Evolutionary conservation across 31 red algal species (phyloP), one percentile per base, ranked within the genome.

Genomic region (Odonthalia washingtoniensis): DNA sequence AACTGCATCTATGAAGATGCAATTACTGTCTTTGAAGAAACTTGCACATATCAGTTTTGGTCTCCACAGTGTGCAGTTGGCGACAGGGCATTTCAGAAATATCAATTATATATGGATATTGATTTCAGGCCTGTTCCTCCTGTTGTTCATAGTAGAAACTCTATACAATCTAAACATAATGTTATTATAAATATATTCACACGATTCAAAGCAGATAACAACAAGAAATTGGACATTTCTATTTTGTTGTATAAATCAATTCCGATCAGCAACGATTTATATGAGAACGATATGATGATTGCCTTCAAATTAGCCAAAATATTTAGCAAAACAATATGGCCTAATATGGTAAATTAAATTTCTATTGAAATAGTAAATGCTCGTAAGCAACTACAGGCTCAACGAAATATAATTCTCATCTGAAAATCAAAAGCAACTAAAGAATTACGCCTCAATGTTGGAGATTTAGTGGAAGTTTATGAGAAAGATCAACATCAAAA

Each of bases 21-120:
- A 16, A 34, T 65, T 80, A 0, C 0, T 4, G 14, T 34, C 5
- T 62, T 80, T 80, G 77, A 80, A 52, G 27, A 24, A 53, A 33
- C 3, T 53, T 66, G 52, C 40, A 21, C 61, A 65, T 80, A 37
- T n/a, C 21, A 80, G 61, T 65, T 80, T 52, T 65, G 77, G 77
- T 28, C 26, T 27, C 46, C 77, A 33, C 39, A 33, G 32, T 28
- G 27, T n/a, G 61, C 61, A 35, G 24, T 28, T 28, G 42, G 31
- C 32, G 77, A 80, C 12, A 31, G 33, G 21, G 45, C 46, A 4
- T 65, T 80, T 65, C 28, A 80, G 33, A 42, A 33, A 12, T 80
- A 63, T 31, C 0, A 27, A 5, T 26, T 61, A 0, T 32, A 80
- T 32, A 24, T 27, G 24, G 32, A 0, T 42, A 75, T 75, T 0